Evolutionary conservation across 1,139 yeast species (phyloP).

Genomic region (Candida pseudoviswanathii): DNA sequence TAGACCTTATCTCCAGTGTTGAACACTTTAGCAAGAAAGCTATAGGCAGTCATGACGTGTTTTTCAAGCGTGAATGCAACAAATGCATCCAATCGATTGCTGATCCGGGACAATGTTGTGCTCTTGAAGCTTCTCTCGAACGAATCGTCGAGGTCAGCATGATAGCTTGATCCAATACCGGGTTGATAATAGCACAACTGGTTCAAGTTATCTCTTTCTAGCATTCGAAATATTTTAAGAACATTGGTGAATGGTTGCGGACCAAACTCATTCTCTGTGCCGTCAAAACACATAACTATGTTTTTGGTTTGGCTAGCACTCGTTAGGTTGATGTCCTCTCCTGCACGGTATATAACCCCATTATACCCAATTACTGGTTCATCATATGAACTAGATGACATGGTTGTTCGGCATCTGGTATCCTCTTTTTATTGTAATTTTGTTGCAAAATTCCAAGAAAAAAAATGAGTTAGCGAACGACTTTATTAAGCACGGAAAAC

Average conservation of each 20-base stretch:
- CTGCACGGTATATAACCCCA: constrained; percentile 6
- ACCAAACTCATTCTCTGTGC: constrained; percentile 62
- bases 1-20: constrained; percentile 51
- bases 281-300: constrained; percentile 59
- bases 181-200: constrained; percentile 69
- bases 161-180: constrained; percentile 58
- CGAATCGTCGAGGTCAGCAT: constrained; percentile 30
- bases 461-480: background rate
- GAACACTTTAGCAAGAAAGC: constrained; percentile 51
- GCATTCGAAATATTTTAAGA: constrained; percentile 51
- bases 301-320: constrained; percentile 10
- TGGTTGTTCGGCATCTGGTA: background rate
- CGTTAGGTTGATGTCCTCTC: constrained; percentile 2
- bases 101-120: constrained; percentile 18
- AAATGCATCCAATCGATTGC: constrained; percentile 43
- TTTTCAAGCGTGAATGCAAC: constrained; percentile 55
- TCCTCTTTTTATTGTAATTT: background rate
- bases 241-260: constrained; percentile 58
- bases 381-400: background rate
- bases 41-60: constrained; percentile 60
- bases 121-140: constrained; percentile 22
- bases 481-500: background rate
- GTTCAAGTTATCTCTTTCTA: constrained; percentile 42
- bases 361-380: constrained; percentile 6
- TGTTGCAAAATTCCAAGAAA: constrained; percentile 9